phyloP scores from a whole-genome alignment of 148 eudicot species.

The Heliamphora exappendiculata region DNA sequence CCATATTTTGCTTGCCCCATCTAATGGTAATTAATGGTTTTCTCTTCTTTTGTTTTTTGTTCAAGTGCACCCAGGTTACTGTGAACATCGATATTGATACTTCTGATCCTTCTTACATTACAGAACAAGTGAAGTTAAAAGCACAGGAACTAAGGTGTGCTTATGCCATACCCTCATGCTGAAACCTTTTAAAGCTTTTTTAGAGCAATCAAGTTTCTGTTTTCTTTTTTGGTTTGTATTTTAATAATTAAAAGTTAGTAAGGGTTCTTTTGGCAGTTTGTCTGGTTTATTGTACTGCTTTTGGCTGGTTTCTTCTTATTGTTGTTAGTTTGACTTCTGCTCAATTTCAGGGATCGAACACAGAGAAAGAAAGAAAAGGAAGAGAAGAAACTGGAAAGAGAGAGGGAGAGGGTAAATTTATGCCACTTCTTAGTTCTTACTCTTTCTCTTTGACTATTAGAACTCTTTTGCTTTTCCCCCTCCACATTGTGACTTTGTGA shows the following conservation, averaged over 20 bases:
- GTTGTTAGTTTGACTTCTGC: background rate
- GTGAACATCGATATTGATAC: conserved; percentile 46
- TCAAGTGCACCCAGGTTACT: conserved; percentile 39
- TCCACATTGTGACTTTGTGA: background rate
- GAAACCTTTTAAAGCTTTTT: background rate
- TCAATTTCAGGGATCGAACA: conserved; percentile 33
- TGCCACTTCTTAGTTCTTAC: background rate
- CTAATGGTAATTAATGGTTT: background rate
- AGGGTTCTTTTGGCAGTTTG: background rate
- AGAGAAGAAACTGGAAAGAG: conserved; percentile 46
- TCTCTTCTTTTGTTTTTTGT: background rate
- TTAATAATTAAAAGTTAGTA: background rate
- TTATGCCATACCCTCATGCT: background rate
- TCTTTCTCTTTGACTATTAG: background rate
- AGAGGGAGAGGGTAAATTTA: conserved; percentile 60
- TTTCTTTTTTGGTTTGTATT: background rate
- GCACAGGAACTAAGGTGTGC: conserved; percentile 62
- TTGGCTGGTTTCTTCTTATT: conserved; percentile 5
- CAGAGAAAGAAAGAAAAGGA: conserved; percentile 38
- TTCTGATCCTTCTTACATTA: conserved; percentile 26
- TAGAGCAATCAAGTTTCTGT: background rate
- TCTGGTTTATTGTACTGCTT: background rate
- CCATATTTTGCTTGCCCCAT: background rate
- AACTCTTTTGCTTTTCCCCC: background rate
- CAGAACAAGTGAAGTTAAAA: conserved; percentile 55